A percentile compares a stretch with the other conserved stretches of the same genome.
Conservation (phyloP, 768 basidiomycete species). For the Suillus subluteus region DNA sequence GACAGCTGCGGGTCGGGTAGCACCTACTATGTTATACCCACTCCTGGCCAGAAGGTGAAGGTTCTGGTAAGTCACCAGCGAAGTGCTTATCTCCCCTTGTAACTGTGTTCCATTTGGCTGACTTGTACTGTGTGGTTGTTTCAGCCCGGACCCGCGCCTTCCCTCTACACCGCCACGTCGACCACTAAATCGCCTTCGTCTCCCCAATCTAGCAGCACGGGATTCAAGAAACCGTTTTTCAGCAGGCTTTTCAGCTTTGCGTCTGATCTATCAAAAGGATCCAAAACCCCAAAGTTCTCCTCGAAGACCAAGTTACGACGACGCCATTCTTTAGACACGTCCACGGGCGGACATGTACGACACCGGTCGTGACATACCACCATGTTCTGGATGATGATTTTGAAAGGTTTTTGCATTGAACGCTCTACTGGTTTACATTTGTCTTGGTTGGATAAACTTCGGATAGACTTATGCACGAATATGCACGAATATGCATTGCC, state of each 20-base stretch:
- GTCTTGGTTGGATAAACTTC: not conserved
- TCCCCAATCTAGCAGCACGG: conserved; percentile 41
- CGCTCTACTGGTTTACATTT: not conserved
- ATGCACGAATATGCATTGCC: not conserved
- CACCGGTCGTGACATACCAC: not conserved
- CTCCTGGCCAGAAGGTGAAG: conserved; percentile 74
- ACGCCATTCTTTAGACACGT: conserved; percentile 52
- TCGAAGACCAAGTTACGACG: conserved; percentile 46
- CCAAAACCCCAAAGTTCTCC: conserved; percentile 23
- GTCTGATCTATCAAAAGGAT: conserved; percentile 41
- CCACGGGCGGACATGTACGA: conserved; percentile 8
- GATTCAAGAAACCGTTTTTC: conserved; percentile 60
- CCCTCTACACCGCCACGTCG: conserved; percentile 61
- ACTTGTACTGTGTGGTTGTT: conserved; percentile 30
- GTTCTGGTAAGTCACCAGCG: conserved; percentile 59
- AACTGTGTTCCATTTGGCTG: conserved; percentile 30
- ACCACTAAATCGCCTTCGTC: conserved; percentile 60
- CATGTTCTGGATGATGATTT: not conserved
- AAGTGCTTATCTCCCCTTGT: conserved; percentile 18
- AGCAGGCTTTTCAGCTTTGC: conserved; percentile 60
- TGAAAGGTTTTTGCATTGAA: not conserved
- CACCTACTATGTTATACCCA: conserved; percentile 76
- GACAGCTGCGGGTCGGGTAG: conserved; percentile 62
- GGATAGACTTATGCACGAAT: conserved; percentile 14
- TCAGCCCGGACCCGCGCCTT: conserved; percentile 49